Base-by-base conservation (phyloP, 441 rosid species). In the Theobroma grandiflorum region DNA sequence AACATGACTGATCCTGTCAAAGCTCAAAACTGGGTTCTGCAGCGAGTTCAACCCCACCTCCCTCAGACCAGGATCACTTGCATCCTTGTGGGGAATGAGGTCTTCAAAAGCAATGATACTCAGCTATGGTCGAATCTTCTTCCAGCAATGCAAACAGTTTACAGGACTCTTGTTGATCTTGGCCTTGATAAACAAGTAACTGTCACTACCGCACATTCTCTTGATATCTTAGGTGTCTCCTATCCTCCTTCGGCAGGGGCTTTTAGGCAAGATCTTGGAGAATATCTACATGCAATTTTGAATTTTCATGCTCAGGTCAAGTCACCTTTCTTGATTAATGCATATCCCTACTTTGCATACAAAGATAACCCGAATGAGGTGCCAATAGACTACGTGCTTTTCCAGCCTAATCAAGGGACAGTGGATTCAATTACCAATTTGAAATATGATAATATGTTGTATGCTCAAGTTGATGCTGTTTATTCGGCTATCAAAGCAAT, bases 71-170 rank as follows among this genome's bases (percentile, higher is more conserved):
- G 79, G 12, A 90, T 90, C 71, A 84, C 83, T 0, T 79, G 90
- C 12, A 86, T 91, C 63, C 80, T 81, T 0, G 91, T 89, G 8
- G 94, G 95, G 12, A 91, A 91, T 63, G 95, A 91, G 81, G 75
- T 91, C 58, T 82, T 88, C 67, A 87, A 79, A 31, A 81, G 75
- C 66, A 73, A 78, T 15, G 93, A 91, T 61, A 49, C 55, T 2
- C 42, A 37, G 55, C 68, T 84, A 4, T 69, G 76, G 73, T 42
- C 52, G 4, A 79, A 20, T 18, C 81, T 90, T 1, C 83, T 89
- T 14, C 92, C 92, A 2, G 88, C 93, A n/a, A 91, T 91, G 95
- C 80, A 72, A 42, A 67, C 89, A 40, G 80, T 91, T 65, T 82
- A 86, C 35, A 10, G 76, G 4, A 87, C 89, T 38, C 80, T 89